phyloP scores from a whole-genome alignment of 2,329 filamentous ascomycete genomes.

The Aspergillus brunneoviolaceus region DNA sequence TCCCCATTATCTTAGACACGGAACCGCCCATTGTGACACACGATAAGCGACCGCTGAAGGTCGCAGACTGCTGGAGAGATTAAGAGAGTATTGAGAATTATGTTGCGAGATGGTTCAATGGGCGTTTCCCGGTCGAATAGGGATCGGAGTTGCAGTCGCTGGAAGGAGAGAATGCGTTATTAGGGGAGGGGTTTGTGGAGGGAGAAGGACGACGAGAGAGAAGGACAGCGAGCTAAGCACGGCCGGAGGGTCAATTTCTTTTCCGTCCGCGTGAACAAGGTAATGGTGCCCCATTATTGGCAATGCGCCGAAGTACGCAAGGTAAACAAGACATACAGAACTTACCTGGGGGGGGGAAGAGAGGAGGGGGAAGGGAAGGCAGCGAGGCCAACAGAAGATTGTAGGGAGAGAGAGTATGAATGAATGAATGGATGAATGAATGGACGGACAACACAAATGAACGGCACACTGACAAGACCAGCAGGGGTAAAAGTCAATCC shows the following conservation, averaged over 20 bases:
- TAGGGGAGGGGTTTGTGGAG: slow-evolving; percentile 6
- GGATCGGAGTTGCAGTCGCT: background rate
- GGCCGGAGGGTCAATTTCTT: slow-evolving; percentile 11
- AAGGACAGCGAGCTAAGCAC: slow-evolving; percentile 4
- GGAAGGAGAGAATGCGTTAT: slow-evolving; percentile 6
- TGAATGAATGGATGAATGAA: slow-evolving; percentile 4
- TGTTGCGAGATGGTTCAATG: background rate
- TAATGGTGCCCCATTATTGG: slow-evolving; percentile 11
- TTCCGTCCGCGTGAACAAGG: slow-evolving; percentile 15
- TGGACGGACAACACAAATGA: background rate
- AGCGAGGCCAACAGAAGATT: background rate
- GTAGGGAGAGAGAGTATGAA: slow-evolving; percentile 1
- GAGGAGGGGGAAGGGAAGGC: background rate
- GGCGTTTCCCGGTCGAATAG: background rate
- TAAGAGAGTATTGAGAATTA: background rate
- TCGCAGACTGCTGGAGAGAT: slow-evolving; percentile 2
- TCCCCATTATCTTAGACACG: slow-evolving; percentile 94
- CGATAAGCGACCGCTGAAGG: slow-evolving; percentile 17
- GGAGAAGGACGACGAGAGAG: background rate
- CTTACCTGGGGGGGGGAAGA: slow-evolving; percentile 12
- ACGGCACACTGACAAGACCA: slow-evolving; percentile 1
- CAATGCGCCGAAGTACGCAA: slow-evolving; percentile 10
- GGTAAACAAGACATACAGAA: slow-evolving; percentile 14
- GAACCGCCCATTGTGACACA: slow-evolving; percentile 76
- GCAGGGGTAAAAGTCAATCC: slow-evolving; percentile 7